phyloP scores from a whole-genome alignment of 345 rosid species.

The Aquilaria malaccensis region DNA sequence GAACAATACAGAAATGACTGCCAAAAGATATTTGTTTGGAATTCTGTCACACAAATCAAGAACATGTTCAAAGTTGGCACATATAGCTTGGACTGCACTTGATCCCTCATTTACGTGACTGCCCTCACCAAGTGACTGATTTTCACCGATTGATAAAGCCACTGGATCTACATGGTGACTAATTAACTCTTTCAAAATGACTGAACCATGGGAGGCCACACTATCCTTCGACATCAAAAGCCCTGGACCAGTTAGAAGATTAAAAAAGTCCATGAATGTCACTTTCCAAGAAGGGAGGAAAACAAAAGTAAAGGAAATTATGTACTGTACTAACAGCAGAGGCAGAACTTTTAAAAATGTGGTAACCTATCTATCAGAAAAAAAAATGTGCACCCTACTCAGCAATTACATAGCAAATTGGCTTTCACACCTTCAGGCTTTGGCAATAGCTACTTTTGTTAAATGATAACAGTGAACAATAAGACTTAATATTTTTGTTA shows the following conservation, averaged over 20 bases:
- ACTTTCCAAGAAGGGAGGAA: background rate
- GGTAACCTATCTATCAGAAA: too few relatives aligned
- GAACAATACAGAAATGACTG: conserved; percentile 44
- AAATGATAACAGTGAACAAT: too few relatives aligned
- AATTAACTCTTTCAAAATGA: conserved; percentile 57
- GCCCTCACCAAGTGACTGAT: conserved; percentile 28
- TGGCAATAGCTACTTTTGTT: too few relatives aligned
- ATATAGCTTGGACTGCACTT: conserved; percentile 35
- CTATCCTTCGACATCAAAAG: conserved; percentile 47
- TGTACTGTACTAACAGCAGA: too few relatives aligned
- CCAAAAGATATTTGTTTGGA: conserved; percentile 57
- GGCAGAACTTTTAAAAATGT: too few relatives aligned
- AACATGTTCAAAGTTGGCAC: conserved; percentile 47
- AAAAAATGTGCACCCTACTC: too few relatives aligned
- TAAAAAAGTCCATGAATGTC: conserved; percentile 2
- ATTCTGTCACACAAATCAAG: conserved; percentile 34
- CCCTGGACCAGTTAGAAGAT: conserved; percentile 34
- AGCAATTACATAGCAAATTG: too few relatives aligned
- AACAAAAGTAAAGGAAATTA: background rate
- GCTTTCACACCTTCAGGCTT: too few relatives aligned
- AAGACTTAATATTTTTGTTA: too few relatives aligned
- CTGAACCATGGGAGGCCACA: conserved; percentile 52
- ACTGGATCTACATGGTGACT: conserved; percentile 30
- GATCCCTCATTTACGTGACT: conserved; percentile 33
- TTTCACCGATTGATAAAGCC: conserved; percentile 20